phyloP scores from a whole-genome alignment of 768 basidiomycete species.

The Hericium alpestre region DNA sequence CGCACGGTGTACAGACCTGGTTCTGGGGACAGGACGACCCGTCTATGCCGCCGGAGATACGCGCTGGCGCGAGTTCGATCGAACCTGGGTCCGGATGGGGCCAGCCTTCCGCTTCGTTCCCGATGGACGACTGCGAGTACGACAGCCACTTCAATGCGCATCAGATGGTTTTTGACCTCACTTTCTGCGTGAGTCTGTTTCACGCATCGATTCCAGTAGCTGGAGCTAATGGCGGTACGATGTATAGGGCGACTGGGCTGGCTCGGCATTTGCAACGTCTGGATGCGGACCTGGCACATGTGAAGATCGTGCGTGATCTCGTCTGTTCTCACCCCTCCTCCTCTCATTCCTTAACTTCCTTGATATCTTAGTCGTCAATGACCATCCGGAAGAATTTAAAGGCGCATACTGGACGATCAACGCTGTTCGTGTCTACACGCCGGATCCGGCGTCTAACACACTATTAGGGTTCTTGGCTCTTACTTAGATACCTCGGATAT shows the following conservation, averaged over 20 bases:
- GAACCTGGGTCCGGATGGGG: slow-evolving; percentile 26
- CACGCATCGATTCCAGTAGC: neutral
- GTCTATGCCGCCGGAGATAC: slow-evolving; percentile 33
- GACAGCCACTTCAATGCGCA: slow-evolving; percentile 41
- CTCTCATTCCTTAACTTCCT: neutral
- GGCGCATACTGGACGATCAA: slow-evolving; percentile 67
- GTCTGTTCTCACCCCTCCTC: neutral
- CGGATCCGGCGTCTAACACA: neutral
- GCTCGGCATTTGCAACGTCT: neutral
- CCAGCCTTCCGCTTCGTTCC: slow-evolving; percentile 38
- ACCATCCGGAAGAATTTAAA: slow-evolving; percentile 44
- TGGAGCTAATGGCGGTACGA: too few relatives aligned
- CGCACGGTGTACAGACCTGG: slow-evolving; percentile 45
- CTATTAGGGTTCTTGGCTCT: too few relatives aligned
- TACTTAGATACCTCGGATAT: too few relatives aligned
- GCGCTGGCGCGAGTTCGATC: slow-evolving; percentile 6
- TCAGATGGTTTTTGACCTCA: slow-evolving; percentile 45
- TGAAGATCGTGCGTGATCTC: slow-evolving; percentile 31
- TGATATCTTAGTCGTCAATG: slow-evolving; percentile 37
- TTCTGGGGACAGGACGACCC: slow-evolving; percentile 44
- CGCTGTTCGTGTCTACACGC: slow-evolving; percentile 44
- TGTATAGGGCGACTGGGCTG: slow-evolving; percentile 12
- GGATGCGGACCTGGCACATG: slow-evolving; percentile 34
- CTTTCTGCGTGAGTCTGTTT: slow-evolving; percentile 43
- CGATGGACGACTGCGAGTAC: slow-evolving; percentile 41